Conservation (phyloP, 1,284 basidiomycete genomes). For the Microbotryum silenes-acaulis region DNA sequence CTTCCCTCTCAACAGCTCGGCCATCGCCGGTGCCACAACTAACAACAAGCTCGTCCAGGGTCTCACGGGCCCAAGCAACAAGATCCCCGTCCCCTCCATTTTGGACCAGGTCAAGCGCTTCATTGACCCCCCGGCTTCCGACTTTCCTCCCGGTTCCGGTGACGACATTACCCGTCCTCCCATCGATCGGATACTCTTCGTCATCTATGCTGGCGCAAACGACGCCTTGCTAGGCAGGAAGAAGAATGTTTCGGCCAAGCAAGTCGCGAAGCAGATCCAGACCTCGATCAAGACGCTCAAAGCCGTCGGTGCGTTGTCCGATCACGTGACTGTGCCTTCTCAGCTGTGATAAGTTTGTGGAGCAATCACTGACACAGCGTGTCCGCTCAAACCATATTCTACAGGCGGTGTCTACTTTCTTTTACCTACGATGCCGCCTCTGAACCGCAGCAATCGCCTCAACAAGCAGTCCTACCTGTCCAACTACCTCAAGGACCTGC, state of each 20-base stretch:
- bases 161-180: neutral
- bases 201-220: conserved; percentile 13
- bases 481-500: neutral
- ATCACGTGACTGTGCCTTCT: neutral
- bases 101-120: conserved; percentile 1
- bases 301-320: neutral
- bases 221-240: conserved; percentile 4
- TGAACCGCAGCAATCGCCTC: conserved; percentile 5
- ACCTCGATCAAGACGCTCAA: neutral
- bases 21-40: conserved; percentile 11
- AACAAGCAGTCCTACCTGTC: neutral
- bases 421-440: conserved; percentile 2
- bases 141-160: too few relatives aligned
- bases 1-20: neutral
- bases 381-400: neutral
- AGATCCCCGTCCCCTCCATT: neutral
- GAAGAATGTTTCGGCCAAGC: neutral
- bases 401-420: conserved; percentile 12
- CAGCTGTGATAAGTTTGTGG: neutral
- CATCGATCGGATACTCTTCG: neutral
- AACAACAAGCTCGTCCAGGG: conserved; percentile 11
- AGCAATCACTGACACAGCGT: neutral
- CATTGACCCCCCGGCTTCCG: neutral
- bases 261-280: neutral
- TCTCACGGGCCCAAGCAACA: conserved; percentile 3